A percentile compares a stretch with the other conserved stretches of the same genome.
These are phyloP conservation scores for Tephrocybe sp. DNA, from an alignment of 768 basidiomycete genomes.

Conservation along the genomic window DNA sequence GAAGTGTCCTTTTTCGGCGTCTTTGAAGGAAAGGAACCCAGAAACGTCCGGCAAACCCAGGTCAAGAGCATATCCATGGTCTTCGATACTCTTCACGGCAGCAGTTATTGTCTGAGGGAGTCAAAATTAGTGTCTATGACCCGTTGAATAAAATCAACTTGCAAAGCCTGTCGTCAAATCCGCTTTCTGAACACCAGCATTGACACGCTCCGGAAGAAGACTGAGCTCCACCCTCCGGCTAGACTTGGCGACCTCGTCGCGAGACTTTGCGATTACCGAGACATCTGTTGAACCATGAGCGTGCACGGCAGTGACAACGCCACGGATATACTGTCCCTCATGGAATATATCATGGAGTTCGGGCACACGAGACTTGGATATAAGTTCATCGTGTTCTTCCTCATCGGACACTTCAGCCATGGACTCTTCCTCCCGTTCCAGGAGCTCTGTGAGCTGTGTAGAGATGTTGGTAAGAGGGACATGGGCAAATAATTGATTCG, in stretches of 20 bases:
- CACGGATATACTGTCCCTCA: constrained; percentile 85
- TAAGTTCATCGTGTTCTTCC: constrained; percentile 47
- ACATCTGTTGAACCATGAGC: constrained; percentile 62
- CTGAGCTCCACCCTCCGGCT: constrained; percentile 85
- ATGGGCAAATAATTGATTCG: constrained; percentile 92
- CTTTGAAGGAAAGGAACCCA: constrained; percentile 84
- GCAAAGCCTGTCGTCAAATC: constrained; percentile 80
- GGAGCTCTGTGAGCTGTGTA: constrained; percentile 65
- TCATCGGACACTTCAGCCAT: constrained; percentile 45
- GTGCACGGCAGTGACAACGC: constrained; percentile 70
- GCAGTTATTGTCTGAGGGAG: constrained; percentile 65
- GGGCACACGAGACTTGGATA: constrained; percentile 44
- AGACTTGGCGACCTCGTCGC: constrained; percentile 66
- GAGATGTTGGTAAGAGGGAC: constrained; percentile 94
- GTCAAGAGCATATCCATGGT: constrained; percentile 92
- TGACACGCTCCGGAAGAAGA: constrained; percentile 81
- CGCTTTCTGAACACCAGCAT: constrained; percentile 71
- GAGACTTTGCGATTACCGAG: constrained; percentile 56
- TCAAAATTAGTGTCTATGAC: constrained; percentile 6
- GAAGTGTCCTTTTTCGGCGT: constrained; percentile 45
- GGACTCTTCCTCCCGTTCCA: constrained; percentile 64
- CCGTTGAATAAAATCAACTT: constrained; percentile 32
- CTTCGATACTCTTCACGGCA: constrained; percentile 83
- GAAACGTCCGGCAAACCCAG: constrained; percentile 77
- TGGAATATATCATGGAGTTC: constrained; percentile 75